phyloP scores from a whole-genome alignment of 78 protist species.

The Protostelium mycophagum region DNA sequence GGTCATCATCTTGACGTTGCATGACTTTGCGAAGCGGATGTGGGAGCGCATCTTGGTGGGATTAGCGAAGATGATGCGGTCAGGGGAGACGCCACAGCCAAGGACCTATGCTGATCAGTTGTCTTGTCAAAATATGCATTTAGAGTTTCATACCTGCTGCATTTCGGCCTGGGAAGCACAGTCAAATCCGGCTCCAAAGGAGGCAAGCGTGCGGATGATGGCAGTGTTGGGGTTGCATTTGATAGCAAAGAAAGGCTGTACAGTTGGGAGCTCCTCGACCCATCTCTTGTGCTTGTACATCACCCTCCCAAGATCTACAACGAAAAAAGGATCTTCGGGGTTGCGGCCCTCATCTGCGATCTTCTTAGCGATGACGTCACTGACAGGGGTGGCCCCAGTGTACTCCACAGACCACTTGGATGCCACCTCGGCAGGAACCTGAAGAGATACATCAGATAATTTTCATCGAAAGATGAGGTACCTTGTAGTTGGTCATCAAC shows the following conservation, averaged over 20 bases:
- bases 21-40: constrained; percentile 51
- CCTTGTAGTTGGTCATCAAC: not conserved
- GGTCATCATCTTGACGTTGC: constrained; percentile 71
- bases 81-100: constrained; percentile 56
- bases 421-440: not conserved
- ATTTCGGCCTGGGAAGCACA: constrained; percentile 84
- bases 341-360: too few species aligned
- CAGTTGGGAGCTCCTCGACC: not conserved
- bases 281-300: not conserved
- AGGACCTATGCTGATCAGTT: constrained; percentile 5
- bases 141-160: not conserved
- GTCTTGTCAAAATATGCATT: not conserved
- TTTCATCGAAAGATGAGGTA: not conserved
- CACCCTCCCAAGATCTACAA: not conserved
- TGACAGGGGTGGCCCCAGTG: not conserved
- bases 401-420: not conserved
- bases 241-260: constrained; percentile 47
- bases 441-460: not conserved
- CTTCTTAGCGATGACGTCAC: not conserved
- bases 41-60: constrained; percentile 82
- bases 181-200: constrained; percentile 84
- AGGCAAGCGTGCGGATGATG: constrained; percentile 62
- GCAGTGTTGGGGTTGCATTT: constrained; percentile 83
- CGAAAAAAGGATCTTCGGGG: not conserved
- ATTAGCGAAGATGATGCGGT: constrained; percentile 86